A percentile compares a stretch with the other conserved stretches of the same genome.
phyloP scores from a whole-genome alignment of 1,139 yeast species.

The Diutina sp. region DNA sequence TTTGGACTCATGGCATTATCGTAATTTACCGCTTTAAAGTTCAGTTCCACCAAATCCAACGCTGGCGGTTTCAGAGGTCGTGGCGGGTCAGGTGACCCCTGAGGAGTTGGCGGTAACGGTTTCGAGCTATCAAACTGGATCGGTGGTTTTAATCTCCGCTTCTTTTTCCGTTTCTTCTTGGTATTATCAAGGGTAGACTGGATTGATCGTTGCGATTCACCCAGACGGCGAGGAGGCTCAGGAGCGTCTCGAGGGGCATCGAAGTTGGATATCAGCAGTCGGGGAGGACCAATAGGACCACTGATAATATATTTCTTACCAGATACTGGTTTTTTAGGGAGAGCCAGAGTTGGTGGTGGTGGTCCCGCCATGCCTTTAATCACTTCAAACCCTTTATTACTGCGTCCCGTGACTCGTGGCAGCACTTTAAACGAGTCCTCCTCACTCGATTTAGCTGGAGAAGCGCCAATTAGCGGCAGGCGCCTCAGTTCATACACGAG shows the following conservation, averaged over 20 bases:
- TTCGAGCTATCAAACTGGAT: background rate
- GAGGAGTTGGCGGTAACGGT: background rate
- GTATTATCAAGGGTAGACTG: background rate
- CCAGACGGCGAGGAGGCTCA: background rate
- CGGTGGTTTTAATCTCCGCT: background rate
- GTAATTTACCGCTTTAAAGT: background rate
- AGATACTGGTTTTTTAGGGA: background rate
- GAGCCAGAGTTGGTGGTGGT: background rate
- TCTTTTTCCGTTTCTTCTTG: background rate
- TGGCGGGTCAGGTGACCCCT: background rate
- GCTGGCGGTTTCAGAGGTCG: background rate
- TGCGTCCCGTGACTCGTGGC: background rate
- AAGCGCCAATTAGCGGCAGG: background rate
- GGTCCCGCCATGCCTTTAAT: background rate
- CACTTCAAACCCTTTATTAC: background rate
- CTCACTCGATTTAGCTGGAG: background rate
- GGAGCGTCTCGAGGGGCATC: background rate
- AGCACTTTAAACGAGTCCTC: background rate
- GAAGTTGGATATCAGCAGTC: background rate
- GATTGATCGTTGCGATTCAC: background rate
- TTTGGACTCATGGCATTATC: background rate
- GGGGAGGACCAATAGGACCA: background rate
- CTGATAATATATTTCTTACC: background rate
- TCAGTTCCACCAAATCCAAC: background rate
- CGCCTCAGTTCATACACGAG: background rate